Base-by-base conservation (phyloP, 169 alveolate species). In the Cryptosporidium felis region DNA sequence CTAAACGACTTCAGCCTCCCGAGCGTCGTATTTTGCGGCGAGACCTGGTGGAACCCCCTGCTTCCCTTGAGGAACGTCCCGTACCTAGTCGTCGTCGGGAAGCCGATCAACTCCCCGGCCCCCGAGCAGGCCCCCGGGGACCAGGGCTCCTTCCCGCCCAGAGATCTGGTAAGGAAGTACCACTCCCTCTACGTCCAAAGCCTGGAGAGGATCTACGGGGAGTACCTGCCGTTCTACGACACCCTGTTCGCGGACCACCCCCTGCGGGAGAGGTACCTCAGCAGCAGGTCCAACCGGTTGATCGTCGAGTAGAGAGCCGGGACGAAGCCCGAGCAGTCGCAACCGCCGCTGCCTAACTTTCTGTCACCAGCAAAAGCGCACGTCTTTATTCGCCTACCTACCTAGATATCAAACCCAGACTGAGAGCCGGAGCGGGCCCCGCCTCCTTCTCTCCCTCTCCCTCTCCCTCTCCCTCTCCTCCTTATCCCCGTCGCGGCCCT, bases 11-110 rank as follows among this genome's bases (percentile, higher is more conserved):
- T 51, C 23, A 74, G 85, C 38, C 44, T 74, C 2, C 85, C 85
- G 36, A 56, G 85, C 4, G 85, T 74, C 16, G 12, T 74, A 18
- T 56, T 56, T 56, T 74, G 67, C 26, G 85, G 85, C 1, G 85
- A 74, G 41, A 53, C 65, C 42, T 74, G 85, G 85, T 74, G 85
- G 85, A 53, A 53, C 28, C 85, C 85, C n/a, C 23, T 74, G 12
- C 42, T 74, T 21, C 85, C 85, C 9, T 28, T 53, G 2, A 74
- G 56, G 56, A 53, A 34, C 42, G 85, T 74, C 16, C 85, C 85
- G 8, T 56, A 53, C 41, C 28, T 74, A 21, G 41, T 74, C 32
- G 85, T 74, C 21, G 56, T 74, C 28, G 85, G 85, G 8, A 74
- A 45, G 12, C 74, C 85, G 0, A 74, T 74, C 1, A 12, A 30